These are phyloP conservation scores for Smallanthus sonchifolius DNA, from an alignment of 129 eudicot genomes.

Conservation along the genomic window DNA sequence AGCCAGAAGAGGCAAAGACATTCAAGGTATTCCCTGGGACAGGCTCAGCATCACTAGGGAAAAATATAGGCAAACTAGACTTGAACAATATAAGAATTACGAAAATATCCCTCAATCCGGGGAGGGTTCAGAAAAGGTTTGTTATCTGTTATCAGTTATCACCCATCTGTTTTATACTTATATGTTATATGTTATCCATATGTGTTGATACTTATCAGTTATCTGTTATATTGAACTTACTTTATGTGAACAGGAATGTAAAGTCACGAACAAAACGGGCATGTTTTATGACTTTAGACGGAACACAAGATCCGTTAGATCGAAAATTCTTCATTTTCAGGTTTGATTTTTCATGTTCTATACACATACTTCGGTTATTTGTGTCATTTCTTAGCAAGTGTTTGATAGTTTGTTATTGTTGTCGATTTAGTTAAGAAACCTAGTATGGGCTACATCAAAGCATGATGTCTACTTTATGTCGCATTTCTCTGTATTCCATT, in stretches of 20 bases:
- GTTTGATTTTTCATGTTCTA: conserved; percentile 21
- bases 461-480: conserved; percentile 87
- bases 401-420: background rate
- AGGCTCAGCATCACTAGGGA: conserved; percentile 73
- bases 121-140: conserved; percentile 60
- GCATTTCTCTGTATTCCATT: conserved; percentile 60
- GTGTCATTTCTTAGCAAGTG: background rate
- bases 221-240: background rate
- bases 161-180: background rate
- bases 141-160: background rate
- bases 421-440: conserved; percentile 62
- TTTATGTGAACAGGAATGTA: conserved; percentile 55
- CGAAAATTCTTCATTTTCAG: conserved; percentile 90
- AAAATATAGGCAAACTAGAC: conserved; percentile 73
- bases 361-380: background rate
- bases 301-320: conserved; percentile 72
- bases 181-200: background rate
- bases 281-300: conserved; percentile 62
- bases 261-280: conserved; percentile 51
- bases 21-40: conserved; percentile 95
- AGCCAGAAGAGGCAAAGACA: conserved; percentile 76
- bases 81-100: conserved; percentile 78
- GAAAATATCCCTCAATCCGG: conserved; percentile 83
- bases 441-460: conserved; percentile 90
- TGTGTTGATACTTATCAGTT: background rate